Base-by-base conservation (phyloP, 208 protist genomes). In the Trichomonas gallinae region DNA sequence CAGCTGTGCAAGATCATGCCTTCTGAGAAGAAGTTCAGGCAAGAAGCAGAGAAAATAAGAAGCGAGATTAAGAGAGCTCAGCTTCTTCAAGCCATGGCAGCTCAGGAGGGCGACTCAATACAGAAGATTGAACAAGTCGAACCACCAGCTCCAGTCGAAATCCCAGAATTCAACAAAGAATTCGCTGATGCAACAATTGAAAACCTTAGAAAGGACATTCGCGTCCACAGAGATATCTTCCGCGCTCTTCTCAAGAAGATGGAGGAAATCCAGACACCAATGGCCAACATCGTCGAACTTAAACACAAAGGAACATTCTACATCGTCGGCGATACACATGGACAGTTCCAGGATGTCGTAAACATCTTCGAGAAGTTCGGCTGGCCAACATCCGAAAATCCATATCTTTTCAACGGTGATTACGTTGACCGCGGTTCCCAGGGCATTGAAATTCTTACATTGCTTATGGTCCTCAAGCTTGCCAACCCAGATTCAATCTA, bases 331-430 rank as follows among this genome's bases (percentile, higher is more conserved):
- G 87, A 93, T 51, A 93, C 87, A 3, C 87, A 93, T 15, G 87
- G 87, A 6, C 87, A 93, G 45, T 93, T 48, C 26, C 87, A 93
- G 46, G 87, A 93, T 38, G 15, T 93, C 26, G 17, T 48, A 0
- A 48, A 93, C 31, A 48, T 93, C 11, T 93, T 93, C 31, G 45
- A 48, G 15, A 17, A 51, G n/a, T 93, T 42, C 46, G 87, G 87
- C 6, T 42, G 45, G 44, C 87, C 87, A 48, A 51, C n/a, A 17
- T 2, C 40, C 13, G 87, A 93, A 38, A 93, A 48, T 36, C 87
- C 87, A 93, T 96, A 96, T 31, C 46, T 96, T 8, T 96, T 96
- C 72, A 96, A 96, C 45, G 96, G 96, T n/a, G 96, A 96, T 36
- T 96, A 96, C 36, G 96, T 96, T 36, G 96, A 96, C 45, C 34